A percentile compares a stretch with the other conserved stretches of the same genome.
Conservation (phyloP, 2,329 filamentous ascomycete genomes). For the Aspergillus pseudotamarii region DNA sequence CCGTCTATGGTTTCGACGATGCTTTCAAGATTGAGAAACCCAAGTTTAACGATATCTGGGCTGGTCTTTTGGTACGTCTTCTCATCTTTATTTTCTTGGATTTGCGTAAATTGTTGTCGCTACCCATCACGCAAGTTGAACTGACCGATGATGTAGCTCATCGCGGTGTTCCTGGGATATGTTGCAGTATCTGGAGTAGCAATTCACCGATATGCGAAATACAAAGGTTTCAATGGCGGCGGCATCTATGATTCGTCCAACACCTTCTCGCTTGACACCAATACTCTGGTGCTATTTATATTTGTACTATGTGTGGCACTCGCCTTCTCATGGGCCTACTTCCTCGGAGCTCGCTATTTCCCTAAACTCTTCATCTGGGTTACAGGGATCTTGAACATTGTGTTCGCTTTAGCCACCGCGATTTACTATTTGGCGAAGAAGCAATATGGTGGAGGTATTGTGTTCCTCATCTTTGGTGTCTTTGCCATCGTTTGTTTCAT, state of each 20-base stretch:
- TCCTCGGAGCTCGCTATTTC: constrained; percentile 73
- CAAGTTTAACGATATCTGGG: constrained; percentile 93
- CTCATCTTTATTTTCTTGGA: too few relatives aligned
- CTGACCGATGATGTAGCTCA: constrained; percentile 54
- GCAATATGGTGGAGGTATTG: constrained; percentile 82
- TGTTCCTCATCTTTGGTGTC: constrained; percentile 80
- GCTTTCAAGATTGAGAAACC: constrained; percentile 79
- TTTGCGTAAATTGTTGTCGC: not conserved
- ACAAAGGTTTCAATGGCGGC: constrained; percentile 65
- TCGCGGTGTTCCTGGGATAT: constrained; percentile 72
- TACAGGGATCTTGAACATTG: constrained; percentile 84
- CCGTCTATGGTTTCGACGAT: constrained; percentile 67
- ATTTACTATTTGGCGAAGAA: constrained; percentile 78
- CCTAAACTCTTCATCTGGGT: constrained; percentile 93
- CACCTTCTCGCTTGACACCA: constrained; percentile 72
- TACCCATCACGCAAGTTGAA: too few relatives aligned
- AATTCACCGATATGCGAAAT: constrained; percentile 72
- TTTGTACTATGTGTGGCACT: constrained; percentile 76
- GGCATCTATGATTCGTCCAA: constrained; percentile 74
- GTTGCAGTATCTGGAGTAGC: constrained; percentile 74
- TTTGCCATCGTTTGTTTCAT: constrained; percentile 83
- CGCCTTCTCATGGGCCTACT: constrained; percentile 74
- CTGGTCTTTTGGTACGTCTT: constrained; percentile 69
- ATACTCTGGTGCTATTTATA: constrained; percentile 82
- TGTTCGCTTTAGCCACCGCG: constrained; percentile 80